Evolutionary conservation across 768 basidiomycete genomes (phyloP).

Genomic region (Russula sp.): DNA sequence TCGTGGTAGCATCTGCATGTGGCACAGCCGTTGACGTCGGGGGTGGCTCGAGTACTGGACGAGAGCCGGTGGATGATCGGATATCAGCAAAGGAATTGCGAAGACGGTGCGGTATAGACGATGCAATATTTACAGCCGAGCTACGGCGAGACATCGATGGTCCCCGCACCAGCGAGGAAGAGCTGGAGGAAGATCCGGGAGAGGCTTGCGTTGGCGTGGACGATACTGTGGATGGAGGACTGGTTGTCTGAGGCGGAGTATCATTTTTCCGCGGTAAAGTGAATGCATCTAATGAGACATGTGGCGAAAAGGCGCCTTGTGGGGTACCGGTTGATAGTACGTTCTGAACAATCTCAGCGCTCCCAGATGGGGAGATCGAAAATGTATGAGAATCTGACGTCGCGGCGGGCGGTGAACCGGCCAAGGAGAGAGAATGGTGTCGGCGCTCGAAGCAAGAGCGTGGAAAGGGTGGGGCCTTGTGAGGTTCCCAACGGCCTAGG

Average conservation of each 20-base stretch:
- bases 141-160: conserved; percentile 12
- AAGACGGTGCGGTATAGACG: conserved; percentile 32
- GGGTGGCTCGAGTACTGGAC: conserved; percentile 19
- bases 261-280: background rate
- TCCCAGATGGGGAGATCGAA: conserved; percentile 6
- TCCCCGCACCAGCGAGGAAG: background rate
- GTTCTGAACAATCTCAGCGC: background rate
- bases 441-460: conserved; percentile 26
- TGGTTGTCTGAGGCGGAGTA: conserved; percentile 10
- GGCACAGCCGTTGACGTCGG: conserved; percentile 19
- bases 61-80: conserved; percentile 29
- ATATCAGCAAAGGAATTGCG: conserved; percentile 42
- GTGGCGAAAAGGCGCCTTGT: background rate
- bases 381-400: background rate
- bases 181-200: conserved; percentile 4
- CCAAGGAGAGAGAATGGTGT: background rate
- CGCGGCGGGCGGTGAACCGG: background rate
- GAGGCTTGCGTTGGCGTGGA: background rate
- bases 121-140: conserved; percentile 19
- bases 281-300: background rate
- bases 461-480: conserved; percentile 57
- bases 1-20: conserved; percentile 50
- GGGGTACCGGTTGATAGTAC: background rate
- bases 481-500: conserved; percentile 73
- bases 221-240: conserved; percentile 5